These are phyloP conservation scores for Nannochloris sp. DNA, from an alignment of 139 green algal species.

Conservation along the genomic window DNA sequence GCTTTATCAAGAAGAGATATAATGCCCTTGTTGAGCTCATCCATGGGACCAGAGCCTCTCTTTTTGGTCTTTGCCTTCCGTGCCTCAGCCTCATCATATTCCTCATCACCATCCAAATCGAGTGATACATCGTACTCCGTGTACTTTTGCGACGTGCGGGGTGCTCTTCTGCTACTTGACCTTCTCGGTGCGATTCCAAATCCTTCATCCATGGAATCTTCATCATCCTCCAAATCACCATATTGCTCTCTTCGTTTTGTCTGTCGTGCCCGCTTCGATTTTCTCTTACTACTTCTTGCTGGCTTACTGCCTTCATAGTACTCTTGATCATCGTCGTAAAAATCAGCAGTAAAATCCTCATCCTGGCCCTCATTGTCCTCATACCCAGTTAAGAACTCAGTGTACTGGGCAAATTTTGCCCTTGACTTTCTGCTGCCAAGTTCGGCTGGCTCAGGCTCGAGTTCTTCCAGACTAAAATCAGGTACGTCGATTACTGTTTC, in stretches of 20 bases:
- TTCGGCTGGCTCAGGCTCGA: background rate
- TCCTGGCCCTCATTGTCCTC: background rate
- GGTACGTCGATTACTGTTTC: background rate
- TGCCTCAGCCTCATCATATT: conserved; percentile 13
- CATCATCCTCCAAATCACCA: background rate
- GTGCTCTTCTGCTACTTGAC: background rate
- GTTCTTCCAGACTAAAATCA: background rate
- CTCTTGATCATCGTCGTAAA: background rate
- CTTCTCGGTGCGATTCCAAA: background rate
- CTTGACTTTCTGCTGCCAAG: background rate
- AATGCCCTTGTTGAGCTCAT: background rate
- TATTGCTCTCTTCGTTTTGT: conserved; percentile 1
- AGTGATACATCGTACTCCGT: conserved; percentile 1
- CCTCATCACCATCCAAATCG: background rate
- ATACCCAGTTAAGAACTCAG: background rate
- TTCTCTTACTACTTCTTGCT: background rate
- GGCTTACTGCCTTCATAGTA: too few relatives aligned
- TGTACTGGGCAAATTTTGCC: background rate
- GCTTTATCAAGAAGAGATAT: background rate
- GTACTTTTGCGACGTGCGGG: conserved; percentile 1
- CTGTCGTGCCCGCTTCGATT: background rate
- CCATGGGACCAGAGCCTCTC: background rate
- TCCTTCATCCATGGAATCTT: conserved; percentile 1
- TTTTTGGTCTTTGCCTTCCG: conserved; percentile 4
- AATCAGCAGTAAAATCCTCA: background rate